Percentiles rank a stretch among this genome's conserved stretches.
Conservation (phyloP, 192 early-diverging fungal species). For the Podila verticillata region DNA sequence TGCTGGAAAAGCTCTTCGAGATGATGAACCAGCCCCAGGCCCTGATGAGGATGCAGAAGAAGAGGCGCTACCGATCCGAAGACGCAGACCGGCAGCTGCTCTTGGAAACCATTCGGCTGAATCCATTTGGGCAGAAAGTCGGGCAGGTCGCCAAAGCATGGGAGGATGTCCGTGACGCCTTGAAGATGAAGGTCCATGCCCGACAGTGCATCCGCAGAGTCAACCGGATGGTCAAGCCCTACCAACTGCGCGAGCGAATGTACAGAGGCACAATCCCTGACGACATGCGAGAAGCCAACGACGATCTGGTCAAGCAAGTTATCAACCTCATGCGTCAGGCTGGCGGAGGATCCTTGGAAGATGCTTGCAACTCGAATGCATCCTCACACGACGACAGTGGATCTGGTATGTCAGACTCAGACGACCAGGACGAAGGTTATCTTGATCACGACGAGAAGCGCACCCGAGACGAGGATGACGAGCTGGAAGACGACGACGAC, state of each 20-base stretch:
- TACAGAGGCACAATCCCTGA: conserved; percentile 43
- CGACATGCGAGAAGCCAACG: conserved; percentile 43
- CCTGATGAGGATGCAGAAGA: conserved; percentile 46
- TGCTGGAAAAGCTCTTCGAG: conserved; percentile 41
- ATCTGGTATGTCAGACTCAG: conserved; percentile 32
- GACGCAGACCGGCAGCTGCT: conserved; percentile 41
- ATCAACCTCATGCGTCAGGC: conserved; percentile 35
- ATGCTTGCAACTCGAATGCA: conserved; percentile 24
- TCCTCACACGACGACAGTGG: conserved; percentile 22
- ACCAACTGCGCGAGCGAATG: conserved; percentile 45
- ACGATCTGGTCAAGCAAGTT: conserved; percentile 41
- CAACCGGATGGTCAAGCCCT: conserved; percentile 49
- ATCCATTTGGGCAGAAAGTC: conserved; percentile 45
- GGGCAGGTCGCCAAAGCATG: conserved; percentile 50
- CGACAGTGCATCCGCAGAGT: conserved; percentile 46
- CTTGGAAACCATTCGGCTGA: conserved; percentile 34
- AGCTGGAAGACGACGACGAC: conserved; percentile 39
- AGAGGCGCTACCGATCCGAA: conserved; percentile 45
- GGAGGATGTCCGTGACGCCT: conserved; percentile 48
- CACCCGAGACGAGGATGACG: conserved; percentile 23
- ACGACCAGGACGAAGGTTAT: conserved; percentile 32
- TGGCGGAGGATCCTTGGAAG: conserved; percentile 23
- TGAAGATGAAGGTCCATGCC: conserved; percentile 49
- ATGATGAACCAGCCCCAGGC: conserved; percentile 53
- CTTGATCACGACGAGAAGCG: conserved; percentile 11